Base-by-base conservation (phyloP, 2,329 filamentous ascomycete genomes). In the Colletotrichum cereale region DNA sequence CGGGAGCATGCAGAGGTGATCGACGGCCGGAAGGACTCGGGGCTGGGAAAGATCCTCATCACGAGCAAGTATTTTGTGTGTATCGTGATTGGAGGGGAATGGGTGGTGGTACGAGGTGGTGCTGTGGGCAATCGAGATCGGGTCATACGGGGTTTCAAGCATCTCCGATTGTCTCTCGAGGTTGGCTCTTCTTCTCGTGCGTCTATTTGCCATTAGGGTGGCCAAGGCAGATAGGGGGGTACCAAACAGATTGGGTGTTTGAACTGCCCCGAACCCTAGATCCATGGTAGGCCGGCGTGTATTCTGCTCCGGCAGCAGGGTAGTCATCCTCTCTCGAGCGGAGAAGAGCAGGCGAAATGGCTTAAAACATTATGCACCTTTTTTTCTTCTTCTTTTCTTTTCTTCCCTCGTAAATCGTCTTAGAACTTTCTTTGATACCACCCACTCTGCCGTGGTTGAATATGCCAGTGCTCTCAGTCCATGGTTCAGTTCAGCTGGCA, bases 1-100 rank as follows among this genome's bases (percentile, higher is more conserved):
- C 73, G 87, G 87, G 34, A 89, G 87, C 78, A 89, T 88, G 85
- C 82, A 79, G 77, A 81, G 82, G 78, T 86, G 78, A 83, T 72
- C 38, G 62, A 55, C n/a, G 36, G 18, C n/a, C 31, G 38, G 12
- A 12, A 38, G 4, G 31, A 3, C 21, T 24, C 12, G 53, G 24
- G 21, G 16, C 53, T 36, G 34, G 21, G 12, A n/a, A 36, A 16
- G 11, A 3, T 56, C 24, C 31, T 56, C n/a, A 38, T 34, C 11
- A 21, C 31, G 53, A 38, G 53, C 11, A 16, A 16, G n/a, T 24
- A 24, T 34, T 62, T 48, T 24, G 34, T 40, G 16, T n/a, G 16
- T 18, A n/a, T 40, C n/a, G 47, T 55, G 47, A 31, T 31, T 16
- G 8, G 21, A n/a, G 34, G 47, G 8, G 4, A 10, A 5, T 53